phyloP scores from a whole-genome alignment of 768 basidiomycete species.

The Russula brevipes region DNA sequence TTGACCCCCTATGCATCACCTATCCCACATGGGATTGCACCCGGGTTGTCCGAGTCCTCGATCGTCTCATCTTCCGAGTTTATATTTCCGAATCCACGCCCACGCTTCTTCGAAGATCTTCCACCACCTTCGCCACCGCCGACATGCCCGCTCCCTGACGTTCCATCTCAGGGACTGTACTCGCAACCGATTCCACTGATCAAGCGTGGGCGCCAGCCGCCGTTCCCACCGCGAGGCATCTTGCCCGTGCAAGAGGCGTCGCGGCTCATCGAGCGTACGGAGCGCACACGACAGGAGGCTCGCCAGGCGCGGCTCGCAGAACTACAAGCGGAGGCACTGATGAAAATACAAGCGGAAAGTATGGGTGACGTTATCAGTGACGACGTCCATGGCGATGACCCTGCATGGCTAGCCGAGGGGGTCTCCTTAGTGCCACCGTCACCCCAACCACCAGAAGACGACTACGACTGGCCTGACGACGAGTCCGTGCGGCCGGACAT shows the following conservation, averaged over 20 bases:
- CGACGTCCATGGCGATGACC: neutral
- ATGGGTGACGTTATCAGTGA: neutral
- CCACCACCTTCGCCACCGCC: slow-evolving; percentile 26
- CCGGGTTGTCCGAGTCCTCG: slow-evolving; percentile 17
- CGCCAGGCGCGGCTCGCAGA: neutral
- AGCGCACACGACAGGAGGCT: neutral
- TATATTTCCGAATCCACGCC: slow-evolving; percentile 21
- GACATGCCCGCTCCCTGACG: slow-evolving; percentile 18
- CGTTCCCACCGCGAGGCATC: slow-evolving; percentile 49
- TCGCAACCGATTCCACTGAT: slow-evolving; percentile 15
- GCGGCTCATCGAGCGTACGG: slow-evolving; percentile 25
- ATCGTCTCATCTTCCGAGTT: slow-evolving; percentile 23
- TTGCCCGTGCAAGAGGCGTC: slow-evolving; percentile 27
- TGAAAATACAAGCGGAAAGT: neutral
- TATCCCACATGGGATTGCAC: neutral
- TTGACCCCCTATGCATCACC: slow-evolving; percentile 7
- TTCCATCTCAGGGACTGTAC: slow-evolving; percentile 14
- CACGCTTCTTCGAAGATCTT: slow-evolving; percentile 20
- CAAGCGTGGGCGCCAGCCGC: slow-evolving; percentile 45
- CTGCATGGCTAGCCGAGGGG: neutral
- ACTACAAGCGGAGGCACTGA: neutral
- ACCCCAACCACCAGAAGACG: neutral
- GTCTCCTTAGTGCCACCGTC: neutral
- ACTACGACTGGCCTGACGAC: slow-evolving; percentile 13
- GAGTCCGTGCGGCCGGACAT: slow-evolving; percentile 20